phyloP scores from a whole-genome alignment of 305 asterid species.

The Andrographis paniculata region DNA sequence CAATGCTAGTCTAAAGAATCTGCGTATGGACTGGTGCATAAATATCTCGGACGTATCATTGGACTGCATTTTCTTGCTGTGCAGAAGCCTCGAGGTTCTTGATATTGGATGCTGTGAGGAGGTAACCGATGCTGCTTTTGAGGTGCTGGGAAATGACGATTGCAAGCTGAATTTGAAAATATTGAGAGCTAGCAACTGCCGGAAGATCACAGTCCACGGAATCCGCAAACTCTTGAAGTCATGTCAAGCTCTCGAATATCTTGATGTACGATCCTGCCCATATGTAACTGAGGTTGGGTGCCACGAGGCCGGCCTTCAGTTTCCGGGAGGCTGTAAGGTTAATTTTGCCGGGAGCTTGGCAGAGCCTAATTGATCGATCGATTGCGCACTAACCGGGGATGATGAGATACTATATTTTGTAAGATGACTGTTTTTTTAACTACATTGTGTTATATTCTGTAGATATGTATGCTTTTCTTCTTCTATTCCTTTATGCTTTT shows the following conservation, averaged over 20 bases:
- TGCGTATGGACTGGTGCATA: slow-evolving; percentile 94
- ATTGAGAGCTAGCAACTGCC: slow-evolving; percentile 68
- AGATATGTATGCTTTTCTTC: no score
- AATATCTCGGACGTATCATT: slow-evolving; percentile 57
- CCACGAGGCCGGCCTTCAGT: slow-evolving; percentile 39
- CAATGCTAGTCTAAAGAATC: slow-evolving; percentile 44
- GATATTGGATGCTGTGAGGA: slow-evolving; percentile 68
- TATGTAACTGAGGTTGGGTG: slow-evolving; percentile 49
- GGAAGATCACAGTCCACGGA: slow-evolving; percentile 65
- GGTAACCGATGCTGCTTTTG: slow-evolving; percentile 72
- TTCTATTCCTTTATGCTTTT: no score
- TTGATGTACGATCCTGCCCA: slow-evolving; percentile 82
- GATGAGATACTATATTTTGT: no score
- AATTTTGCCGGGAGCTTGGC: slow-evolving; percentile 63
- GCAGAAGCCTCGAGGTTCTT: slow-evolving; percentile 65
- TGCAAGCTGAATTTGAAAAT: slow-evolving; percentile 42
- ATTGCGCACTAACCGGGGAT: not conserved
- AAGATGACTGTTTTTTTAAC: no score
- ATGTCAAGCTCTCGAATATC: slow-evolving; percentile 42
- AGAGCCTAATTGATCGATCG: slow-evolving; percentile 57
- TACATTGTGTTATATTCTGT: no score
- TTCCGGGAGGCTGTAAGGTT: slow-evolving; percentile 59
- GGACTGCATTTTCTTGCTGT: slow-evolving; percentile 36
- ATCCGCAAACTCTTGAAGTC: slow-evolving; percentile 46
- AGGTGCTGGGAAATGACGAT: slow-evolving; percentile 38